Conservation (phyloP, 2,329 filamentous ascomycete genomes). For the Phaeosphaeria sp. region DNA sequence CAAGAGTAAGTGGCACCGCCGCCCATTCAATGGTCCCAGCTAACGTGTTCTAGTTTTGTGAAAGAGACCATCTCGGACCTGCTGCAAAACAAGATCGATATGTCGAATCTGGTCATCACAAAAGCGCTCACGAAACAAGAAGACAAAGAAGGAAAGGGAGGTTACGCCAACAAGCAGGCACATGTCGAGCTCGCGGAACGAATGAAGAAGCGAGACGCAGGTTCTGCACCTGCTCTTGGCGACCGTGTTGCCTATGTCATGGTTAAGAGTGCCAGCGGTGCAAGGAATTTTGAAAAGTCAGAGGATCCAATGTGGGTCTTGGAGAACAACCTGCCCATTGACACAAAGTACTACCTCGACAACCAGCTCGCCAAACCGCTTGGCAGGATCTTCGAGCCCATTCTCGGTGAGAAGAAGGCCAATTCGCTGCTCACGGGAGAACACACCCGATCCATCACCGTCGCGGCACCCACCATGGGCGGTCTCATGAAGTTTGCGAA, state of each 20-base stretch:
- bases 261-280: constrained; percentile 84
- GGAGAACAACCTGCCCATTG: constrained; percentile 96
- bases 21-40: constrained; percentile 43
- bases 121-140: constrained; percentile 84
- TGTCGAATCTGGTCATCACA: constrained; percentile 99
- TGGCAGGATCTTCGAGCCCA: constrained; percentile 95
- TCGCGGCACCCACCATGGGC: constrained; percentile 88
- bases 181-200: constrained; percentile 94
- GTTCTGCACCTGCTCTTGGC: constrained; percentile 88
- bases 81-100: constrained; percentile 96
- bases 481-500: constrained; percentile 98
- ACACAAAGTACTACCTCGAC: constrained; percentile 98
- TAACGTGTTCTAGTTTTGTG: constrained; percentile 7
- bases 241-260: constrained; percentile 99
- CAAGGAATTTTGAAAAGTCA: constrained; percentile 95
- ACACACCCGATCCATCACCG: constrained; percentile 92
- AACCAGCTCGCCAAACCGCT: constrained; percentile 97
- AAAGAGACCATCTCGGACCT: constrained; percentile 65
- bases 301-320: constrained; percentile 97
- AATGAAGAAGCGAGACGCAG: constrained; percentile 96
- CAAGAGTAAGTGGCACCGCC: constrained; percentile 74
- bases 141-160: constrained; percentile 42
- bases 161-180: constrained; percentile 88
- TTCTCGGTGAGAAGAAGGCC: constrained; percentile 91
- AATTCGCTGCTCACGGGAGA: constrained; percentile 86